phyloP scores from a whole-genome alignment of 2,329 filamentous ascomycete species.

The Penicillium italicum region DNA sequence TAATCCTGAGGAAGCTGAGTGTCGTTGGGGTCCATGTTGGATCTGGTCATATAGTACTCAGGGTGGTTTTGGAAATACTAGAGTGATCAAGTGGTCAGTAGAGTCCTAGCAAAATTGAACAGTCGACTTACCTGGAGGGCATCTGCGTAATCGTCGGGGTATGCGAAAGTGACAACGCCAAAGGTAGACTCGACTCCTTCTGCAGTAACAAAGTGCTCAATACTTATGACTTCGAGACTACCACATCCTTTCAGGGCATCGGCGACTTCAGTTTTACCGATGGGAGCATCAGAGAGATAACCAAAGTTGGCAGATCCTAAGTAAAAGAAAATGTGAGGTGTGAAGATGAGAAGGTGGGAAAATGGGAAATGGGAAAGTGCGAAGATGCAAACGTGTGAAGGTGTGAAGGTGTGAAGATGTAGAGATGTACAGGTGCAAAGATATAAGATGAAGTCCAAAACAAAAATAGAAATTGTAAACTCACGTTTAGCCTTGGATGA shows the following conservation, averaged over 20 bases:
- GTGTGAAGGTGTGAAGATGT: neutral
- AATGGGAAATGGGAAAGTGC: neutral
- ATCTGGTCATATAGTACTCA: slow-evolving; percentile 17
- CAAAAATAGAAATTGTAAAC: neutral
- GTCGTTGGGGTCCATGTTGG: slow-evolving; percentile 15
- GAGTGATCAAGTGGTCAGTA: neutral
- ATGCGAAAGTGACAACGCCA: slow-evolving; percentile 7
- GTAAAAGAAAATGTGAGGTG: neutral
- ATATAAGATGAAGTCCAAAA: neutral
- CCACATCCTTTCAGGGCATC: slow-evolving; percentile 18
- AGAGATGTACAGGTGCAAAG: neutral
- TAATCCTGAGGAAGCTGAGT: neutral
- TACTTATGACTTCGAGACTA: neutral
- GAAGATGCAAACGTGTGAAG: neutral
- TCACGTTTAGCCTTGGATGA: neutral
- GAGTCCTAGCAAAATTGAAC: neutral
- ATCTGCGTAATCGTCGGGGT: slow-evolving; percentile 5
- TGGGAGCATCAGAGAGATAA: neutral
- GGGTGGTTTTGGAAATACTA: slow-evolving; percentile 18
- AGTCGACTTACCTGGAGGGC: slow-evolving; percentile 14
- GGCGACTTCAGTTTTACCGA: slow-evolving; percentile 16
- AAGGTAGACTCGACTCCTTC: neutral
- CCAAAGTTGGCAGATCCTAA: slow-evolving; percentile 2
- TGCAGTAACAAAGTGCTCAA: neutral
- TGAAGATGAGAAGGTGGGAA: neutral